Evolutionary conservation across 1,284 basidiomycete species (phyloP).

Genomic region (Malassezia sympodialis): DNA sequence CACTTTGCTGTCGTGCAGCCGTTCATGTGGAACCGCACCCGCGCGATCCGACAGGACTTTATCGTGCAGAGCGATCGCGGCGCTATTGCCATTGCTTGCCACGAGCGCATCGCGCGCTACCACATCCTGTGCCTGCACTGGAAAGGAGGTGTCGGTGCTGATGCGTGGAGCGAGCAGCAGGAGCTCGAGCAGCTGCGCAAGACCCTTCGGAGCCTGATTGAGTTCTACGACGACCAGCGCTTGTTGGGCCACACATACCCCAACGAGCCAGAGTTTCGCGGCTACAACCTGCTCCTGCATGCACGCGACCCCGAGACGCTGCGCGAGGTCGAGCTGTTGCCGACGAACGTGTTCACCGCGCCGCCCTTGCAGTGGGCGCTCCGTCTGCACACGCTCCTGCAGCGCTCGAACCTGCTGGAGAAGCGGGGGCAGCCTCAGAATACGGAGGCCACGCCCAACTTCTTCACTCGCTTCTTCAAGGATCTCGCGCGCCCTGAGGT

Average conservation of each 20-base stretch:
- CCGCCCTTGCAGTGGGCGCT: constrained; percentile 72
- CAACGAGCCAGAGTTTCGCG: constrained; percentile 86
- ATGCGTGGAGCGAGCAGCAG: constrained; percentile 61
- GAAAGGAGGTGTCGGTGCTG: constrained; percentile 49
- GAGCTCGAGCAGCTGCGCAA: constrained; percentile 84
- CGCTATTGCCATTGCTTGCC: constrained; percentile 69
- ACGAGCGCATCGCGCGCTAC: constrained; percentile 84
- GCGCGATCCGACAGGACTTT: constrained; percentile 84
- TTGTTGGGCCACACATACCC: constrained; percentile 59
- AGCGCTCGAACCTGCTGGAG: constrained; percentile 60
- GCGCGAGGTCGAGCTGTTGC: constrained; percentile 63
- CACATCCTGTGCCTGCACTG: constrained; percentile 80
- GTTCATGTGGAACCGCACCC: constrained; percentile 85
- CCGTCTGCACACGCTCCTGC: constrained; percentile 67
- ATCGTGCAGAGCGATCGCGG: constrained; percentile 81
- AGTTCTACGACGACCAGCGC: constrained; percentile 77
- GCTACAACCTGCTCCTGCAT: constrained; percentile 85
- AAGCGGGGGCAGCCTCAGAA: constrained; percentile 50
- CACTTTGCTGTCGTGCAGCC: constrained; percentile 64
- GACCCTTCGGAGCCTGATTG: constrained; percentile 72
- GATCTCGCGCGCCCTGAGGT: constrained; percentile 48
- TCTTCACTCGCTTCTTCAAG: constrained; percentile 56
- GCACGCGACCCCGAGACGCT: constrained; percentile 72
- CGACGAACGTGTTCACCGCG: constrained; percentile 60
- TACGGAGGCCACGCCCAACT: constrained; percentile 53